Base-by-base conservation (phyloP, 2,329 filamentous ascomycete genomes). In the Beauveria sp. region DNA sequence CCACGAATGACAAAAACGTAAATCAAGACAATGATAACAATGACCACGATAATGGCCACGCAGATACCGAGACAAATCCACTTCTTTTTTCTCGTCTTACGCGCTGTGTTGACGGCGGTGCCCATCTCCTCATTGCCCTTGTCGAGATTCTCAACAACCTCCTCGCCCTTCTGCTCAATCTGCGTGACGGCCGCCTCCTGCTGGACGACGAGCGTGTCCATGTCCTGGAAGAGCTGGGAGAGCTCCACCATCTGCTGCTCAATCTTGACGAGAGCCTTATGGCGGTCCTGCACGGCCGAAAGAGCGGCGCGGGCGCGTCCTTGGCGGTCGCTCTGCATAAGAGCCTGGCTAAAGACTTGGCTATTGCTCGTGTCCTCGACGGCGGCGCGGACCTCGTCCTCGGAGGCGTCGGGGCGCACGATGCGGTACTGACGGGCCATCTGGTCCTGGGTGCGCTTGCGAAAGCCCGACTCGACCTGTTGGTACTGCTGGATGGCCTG, bases 341-440 rank as follows among this genome's bases (percentile, higher is more conserved):
- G 81, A 62, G 91, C 90, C 74, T 96, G 90, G 71, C 88, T 87
- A 77, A 98, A 98, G 67, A 96, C 87, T 74, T 96, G 91, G 58
- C 86, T 85, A 66, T 88, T 83, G 16, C 77, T 81, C 67, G 83
- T 81, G 68, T 91, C 86, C 69, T 93, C 86, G 0, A 93, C 88
- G 18, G 90, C 91, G 62, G 88, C 84, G 62, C 83, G 82, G 30
- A 97, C 85, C 73, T 98, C 92, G 49, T 82, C 79, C 59, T 95
- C 90, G 30, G 85, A 83, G 3, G 91, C 91, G 62, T 96, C 87
- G 24, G 92, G 90, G 65, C 86, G 84, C 60, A 95, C 93, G 71
- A 98, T 97, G 63, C 89, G 85, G 76, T 96, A 96, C 73, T 97
- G 92, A 60, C 95, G 85, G 66, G 87, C 89, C 77, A 96, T 90